These are phyloP conservation scores for Pseudocercospora fijiensis DNA, from an alignment of 2,329 filamentous ascomycete species.

Conservation along the genomic window DNA sequence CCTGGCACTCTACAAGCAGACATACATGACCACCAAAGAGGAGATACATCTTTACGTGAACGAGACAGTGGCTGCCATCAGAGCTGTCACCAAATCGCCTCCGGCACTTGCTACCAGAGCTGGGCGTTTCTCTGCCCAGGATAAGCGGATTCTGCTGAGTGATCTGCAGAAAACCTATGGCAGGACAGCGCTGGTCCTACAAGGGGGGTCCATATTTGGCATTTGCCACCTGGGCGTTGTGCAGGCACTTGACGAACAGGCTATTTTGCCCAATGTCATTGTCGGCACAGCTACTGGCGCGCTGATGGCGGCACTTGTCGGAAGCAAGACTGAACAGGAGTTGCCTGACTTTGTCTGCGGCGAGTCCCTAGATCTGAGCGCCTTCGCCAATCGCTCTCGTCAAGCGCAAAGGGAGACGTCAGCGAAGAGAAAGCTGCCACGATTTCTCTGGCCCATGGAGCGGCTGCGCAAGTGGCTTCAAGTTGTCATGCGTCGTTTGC, in stretches of 20 bases:
- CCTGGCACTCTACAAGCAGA: constrained; percentile 76
- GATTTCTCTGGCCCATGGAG: constrained; percentile 66
- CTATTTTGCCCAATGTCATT: constrained; percentile 81
- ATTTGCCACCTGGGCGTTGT: constrained; percentile 90
- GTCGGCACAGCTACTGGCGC: constrained; percentile 89
- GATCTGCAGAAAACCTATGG: constrained; percentile 90
- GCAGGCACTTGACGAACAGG: constrained; percentile 73
- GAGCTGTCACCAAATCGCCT: constrained; percentile 70
- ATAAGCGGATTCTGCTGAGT: constrained; percentile 81
- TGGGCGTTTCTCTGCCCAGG: constrained; percentile 62
- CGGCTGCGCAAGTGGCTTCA: constrained; percentile 48
- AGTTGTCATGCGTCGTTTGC: constrained; percentile 65
- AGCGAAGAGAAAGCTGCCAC: constrained; percentile 58
- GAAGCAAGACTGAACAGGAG: constrained; percentile 83
- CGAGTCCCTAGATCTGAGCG: constrained; percentile 76
- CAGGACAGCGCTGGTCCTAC: constrained; percentile 73
- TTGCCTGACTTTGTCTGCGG: constrained; percentile 73
- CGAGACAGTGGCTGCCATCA: constrained; percentile 75
- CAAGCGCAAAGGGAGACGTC: constrained; percentile 46
- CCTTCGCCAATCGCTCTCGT: constrained; percentile 59
- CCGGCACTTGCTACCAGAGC: constrained; percentile 40
- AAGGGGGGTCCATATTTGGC: constrained; percentile 83
- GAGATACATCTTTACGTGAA: constrained; percentile 90
- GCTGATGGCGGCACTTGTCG: constrained; percentile 82
- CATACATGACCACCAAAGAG: constrained; percentile 87